These are phyloP conservation scores for Chaetothyriales sp. DNA, from an alignment of 2,329 filamentous ascomycete species.

Conservation along the genomic window DNA sequence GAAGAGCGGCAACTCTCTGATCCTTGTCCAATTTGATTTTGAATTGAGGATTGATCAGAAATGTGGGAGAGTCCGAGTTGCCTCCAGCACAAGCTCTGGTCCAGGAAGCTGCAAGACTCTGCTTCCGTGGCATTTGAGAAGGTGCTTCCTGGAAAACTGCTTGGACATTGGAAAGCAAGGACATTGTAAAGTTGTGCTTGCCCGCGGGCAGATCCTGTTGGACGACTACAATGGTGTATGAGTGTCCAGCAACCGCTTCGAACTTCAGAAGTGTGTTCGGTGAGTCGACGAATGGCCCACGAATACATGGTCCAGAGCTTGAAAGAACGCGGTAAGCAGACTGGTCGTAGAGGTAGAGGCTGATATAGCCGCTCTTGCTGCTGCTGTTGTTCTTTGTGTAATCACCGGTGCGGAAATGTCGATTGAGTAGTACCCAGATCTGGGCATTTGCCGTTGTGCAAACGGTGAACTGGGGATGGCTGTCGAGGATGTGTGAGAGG, in stretches of 20 bases:
- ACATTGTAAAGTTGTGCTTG: slow-evolving; percentile 73
- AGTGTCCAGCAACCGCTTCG: slow-evolving; percentile 39
- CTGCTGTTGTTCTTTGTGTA: slow-evolving; percentile 36
- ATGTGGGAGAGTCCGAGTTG: slow-evolving; percentile 61
- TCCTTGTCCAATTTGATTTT: slow-evolving; percentile 41
- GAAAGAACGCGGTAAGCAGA: slow-evolving; percentile 60
- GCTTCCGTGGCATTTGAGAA: slow-evolving; percentile 46
- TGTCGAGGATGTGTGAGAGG: slow-evolving; percentile 29
- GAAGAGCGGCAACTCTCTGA: slow-evolving; percentile 12
- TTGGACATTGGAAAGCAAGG: slow-evolving; percentile 57
- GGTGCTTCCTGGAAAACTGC: slow-evolving; percentile 50
- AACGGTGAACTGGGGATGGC: slow-evolving; percentile 51
- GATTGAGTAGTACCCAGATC: slow-evolving; percentile 73
- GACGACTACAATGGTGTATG: slow-evolving; percentile 55
- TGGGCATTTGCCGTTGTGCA: slow-evolving; percentile 41
- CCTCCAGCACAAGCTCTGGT: slow-evolving; percentile 69
- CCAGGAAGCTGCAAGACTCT: slow-evolving; percentile 56
- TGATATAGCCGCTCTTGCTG: slow-evolving; percentile 63
- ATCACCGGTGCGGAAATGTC: slow-evolving; percentile 66
- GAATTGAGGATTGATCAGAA: slow-evolving; percentile 81
- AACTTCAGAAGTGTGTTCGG: slow-evolving; percentile 78
- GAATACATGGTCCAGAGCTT: slow-evolving; percentile 55
- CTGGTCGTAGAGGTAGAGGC: slow-evolving; percentile 65
- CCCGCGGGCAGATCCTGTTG: slow-evolving; percentile 63
- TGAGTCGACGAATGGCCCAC: slow-evolving; percentile 82